Evolutionary conservation across 2,329 filamentous ascomycete species (phyloP).

Genomic region (Alternaria arbusti): DNA sequence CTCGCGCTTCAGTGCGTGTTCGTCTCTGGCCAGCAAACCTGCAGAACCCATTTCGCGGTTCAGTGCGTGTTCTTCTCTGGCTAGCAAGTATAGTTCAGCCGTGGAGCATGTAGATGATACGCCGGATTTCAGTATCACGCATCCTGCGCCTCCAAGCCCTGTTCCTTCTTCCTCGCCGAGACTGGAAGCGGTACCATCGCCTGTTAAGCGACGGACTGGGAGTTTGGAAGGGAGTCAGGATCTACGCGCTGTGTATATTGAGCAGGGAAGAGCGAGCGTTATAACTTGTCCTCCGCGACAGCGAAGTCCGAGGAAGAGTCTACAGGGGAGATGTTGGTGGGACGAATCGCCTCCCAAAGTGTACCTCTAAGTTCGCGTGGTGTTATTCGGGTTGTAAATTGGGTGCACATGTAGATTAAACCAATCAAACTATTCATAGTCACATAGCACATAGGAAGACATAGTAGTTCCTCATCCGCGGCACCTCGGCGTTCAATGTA

Average conservation of each 20-base stretch:
- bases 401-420: not conserved
- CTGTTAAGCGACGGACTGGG: not conserved
- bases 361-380: not conserved
- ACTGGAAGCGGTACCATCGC: not conserved
- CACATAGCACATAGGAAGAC: not conserved
- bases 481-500: not conserved
- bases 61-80: not conserved
- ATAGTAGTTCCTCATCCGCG: not conserved
- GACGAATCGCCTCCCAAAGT: not conserved
- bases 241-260: not conserved
- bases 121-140: conserved; percentile 1
- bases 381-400: not conserved
- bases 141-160: not conserved
- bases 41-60: not conserved
- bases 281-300: not conserved
- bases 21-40: not conserved
- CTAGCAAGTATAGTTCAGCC: not conserved
- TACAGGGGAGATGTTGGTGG: not conserved
- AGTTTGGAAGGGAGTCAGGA: not conserved
- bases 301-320: not conserved
- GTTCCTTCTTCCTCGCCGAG: not conserved
- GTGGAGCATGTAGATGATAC: not conserved
- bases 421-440: not conserved
- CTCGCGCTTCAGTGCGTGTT: not conserved
- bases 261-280: not conserved